Evolutionary conservation across 2,329 filamentous ascomycete species (phyloP).

Genomic region (Ophiostoma perfectum): DNA sequence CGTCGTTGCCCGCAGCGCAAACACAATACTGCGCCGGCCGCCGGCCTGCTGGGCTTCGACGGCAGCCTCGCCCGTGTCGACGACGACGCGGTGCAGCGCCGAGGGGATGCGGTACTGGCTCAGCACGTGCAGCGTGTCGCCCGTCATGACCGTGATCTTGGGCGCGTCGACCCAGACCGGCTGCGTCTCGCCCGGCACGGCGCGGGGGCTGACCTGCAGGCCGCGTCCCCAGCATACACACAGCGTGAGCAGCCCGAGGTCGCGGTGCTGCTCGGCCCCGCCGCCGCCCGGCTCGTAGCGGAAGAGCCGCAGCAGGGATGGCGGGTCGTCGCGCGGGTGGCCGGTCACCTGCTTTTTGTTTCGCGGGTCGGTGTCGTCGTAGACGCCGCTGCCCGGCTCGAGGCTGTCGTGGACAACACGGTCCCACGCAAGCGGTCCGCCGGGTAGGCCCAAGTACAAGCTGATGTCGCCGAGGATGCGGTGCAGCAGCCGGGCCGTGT

Average conservation of each 20-base stretch:
- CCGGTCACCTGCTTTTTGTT: not conserved
- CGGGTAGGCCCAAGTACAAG: conserved; percentile 22
- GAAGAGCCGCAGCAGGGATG: conserved; percentile 28
- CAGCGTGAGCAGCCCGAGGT: conserved; percentile 28
- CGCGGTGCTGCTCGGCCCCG: conserved; percentile 27
- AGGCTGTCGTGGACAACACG: conserved; percentile 25
- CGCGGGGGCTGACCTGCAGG: conserved; percentile 25
- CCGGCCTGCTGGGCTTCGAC: not conserved
- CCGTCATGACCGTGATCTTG: conserved; percentile 26
- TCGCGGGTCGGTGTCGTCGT: not conserved
- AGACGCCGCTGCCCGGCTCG: conserved; percentile 11
- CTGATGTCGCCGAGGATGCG: conserved; percentile 28
- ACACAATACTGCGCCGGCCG: conserved; percentile 28
- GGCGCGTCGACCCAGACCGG: conserved; percentile 25
- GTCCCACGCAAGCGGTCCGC: conserved; percentile 23
- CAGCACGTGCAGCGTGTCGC: conserved; percentile 26
- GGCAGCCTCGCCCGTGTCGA: not conserved
- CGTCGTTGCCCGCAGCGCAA: conserved; percentile 27
- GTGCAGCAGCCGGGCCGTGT: conserved; percentile 26
- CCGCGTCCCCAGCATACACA: conserved; percentile 27
- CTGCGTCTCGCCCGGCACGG: not conserved
- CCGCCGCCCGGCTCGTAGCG: conserved; percentile 27
- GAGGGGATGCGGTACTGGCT: conserved; percentile 24
- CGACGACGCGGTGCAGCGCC: conserved; percentile 27
- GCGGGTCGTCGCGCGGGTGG: conserved; percentile 25